Evolutionary conservation across 2,329 filamentous ascomycete genomes (phyloP), one percentile per base, ranked within the genome.

Genomic region (Proliferodiscus dingleyae): DNA sequence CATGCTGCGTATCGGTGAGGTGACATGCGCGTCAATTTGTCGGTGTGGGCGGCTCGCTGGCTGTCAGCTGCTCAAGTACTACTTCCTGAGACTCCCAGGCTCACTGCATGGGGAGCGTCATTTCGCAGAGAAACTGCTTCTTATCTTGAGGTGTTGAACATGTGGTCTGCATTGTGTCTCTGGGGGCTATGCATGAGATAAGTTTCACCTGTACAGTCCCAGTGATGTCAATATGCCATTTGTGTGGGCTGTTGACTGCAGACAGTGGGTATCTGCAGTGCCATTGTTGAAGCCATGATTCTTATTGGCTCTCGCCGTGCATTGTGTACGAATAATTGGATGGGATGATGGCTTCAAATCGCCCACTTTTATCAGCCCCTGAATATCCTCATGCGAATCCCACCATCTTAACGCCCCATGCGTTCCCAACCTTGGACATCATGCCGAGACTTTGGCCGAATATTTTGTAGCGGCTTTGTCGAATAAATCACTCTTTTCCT

Each of bases 391-490:
- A 18, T 52, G 52, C 41, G 36, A 41, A 46, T 41, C 38, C 46
- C 42, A 36, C 36, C 33, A 24, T 36, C 52, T 47, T 37, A 33
- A 57, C 56, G 56, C 57, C 57, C 43, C 21, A 41, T 37, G 52
- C 34, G 50, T 49, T 47, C 37, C 41, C n/a, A 50, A 53, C 34
- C 30, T 28, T 32, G 44, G 50, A 41, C 51, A 55, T 58, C 55
- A 60, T 55, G 54, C 51, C 21, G 54, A 47, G 36, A 89, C 88
- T 73, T 91, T 95, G 26, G 90, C 78, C 55, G 80, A 83, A 68
- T 93, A 97, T 70, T 95, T 97, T 21, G 80, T 74, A 16, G 87
- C 87, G 10, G 90, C 90, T 59, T 82, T 82, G 66, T 95, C 88
- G 63, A 97, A 97, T 47, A 89, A 69, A n/a, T 75, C 78, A 65